A percentile compares a stretch with the other conserved stretches of the same genome.
Evolutionary conservation across 345 rosid genomes (phyloP).

Genomic region (Arabis hirsuta): DNA sequence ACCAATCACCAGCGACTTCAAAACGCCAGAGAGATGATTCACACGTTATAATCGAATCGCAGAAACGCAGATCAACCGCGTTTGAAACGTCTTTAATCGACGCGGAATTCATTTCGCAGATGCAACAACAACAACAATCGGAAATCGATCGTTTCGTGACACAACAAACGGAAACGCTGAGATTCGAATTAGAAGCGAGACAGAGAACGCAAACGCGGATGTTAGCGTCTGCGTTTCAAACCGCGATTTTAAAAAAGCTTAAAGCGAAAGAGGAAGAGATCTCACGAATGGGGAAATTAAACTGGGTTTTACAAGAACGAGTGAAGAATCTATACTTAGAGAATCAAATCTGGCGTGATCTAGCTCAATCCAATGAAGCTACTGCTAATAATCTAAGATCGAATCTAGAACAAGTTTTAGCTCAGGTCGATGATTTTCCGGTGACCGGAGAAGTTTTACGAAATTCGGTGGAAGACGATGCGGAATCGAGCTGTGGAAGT

Average conservation of each 20-base stretch:
- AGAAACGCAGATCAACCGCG: conserved; percentile 45
- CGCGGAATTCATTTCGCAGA: conserved; percentile 49
- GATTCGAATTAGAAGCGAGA: conserved; percentile 62
- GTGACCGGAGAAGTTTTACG: conserved; percentile 43
- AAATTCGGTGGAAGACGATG: conserved; percentile 52
- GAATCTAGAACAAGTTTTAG: conserved; percentile 67
- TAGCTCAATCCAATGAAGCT: conserved; percentile 77
- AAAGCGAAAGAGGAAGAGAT: conserved; percentile 80
- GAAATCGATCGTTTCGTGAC: conserved; percentile 61
- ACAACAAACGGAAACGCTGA: conserved; percentile 64
- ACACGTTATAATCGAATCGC: conserved; percentile 38
- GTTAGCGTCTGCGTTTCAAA: conserved; percentile 55
- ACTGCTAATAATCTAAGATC: conserved; percentile 63
- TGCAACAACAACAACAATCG: conserved; percentile 56
- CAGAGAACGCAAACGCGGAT: conserved; percentile 62
- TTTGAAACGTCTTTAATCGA: conserved; percentile 46
- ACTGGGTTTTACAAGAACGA: conserved; percentile 77
- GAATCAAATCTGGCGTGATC: conserved; percentile 72
- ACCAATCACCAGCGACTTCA: conserved; percentile 39
- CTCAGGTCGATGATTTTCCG: conserved; percentile 62
- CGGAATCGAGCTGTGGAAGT: conserved; percentile 74
- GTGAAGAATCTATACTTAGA: conserved; percentile 61
- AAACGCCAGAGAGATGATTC: conserved; percentile 65
- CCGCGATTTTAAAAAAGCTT: conserved; percentile 47
- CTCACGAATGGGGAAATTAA: conserved; percentile 58